Evolutionary conservation across 1,139 yeast genomes (phyloP).

Genomic region (Taphrina betulina): DNA sequence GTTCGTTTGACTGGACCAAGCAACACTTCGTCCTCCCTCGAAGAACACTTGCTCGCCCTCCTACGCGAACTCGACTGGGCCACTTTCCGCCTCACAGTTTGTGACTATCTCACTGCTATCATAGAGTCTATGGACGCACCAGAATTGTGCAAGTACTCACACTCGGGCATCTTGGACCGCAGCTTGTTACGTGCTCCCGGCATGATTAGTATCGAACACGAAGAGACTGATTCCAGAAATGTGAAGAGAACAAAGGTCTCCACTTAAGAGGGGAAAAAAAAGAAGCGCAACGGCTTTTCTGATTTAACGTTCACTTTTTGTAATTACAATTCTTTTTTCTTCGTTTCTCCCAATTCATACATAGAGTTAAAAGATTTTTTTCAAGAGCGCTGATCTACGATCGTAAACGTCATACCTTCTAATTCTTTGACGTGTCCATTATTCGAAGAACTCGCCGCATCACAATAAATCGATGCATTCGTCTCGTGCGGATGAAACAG

Average conservation of each 20-base stretch:
- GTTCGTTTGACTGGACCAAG: too few relatives aligned
- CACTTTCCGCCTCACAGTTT: neutral
- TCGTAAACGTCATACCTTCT: conserved; percentile 8
- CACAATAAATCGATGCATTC: conserved; percentile 3
- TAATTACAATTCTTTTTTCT: too few relatives aligned
- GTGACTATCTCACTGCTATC: neutral
- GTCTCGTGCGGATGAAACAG: conserved; percentile 57
- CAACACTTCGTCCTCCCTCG: too few relatives aligned
- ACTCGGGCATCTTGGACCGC: neutral
- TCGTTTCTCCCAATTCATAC: too few relatives aligned
- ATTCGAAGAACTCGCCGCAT: neutral
- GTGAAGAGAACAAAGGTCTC: too few relatives aligned
- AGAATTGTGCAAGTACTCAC: neutral
- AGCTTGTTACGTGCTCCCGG: conserved; percentile 17
- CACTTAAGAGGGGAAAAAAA: too few relatives aligned
- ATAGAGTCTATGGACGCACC: conserved; percentile 7
- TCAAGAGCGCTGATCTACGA: conserved; percentile 16
- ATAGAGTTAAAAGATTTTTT: too few relatives aligned
- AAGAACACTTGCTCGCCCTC: neutral
- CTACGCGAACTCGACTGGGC: neutral
- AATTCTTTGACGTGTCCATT: conserved; percentile 22
- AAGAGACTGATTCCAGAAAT: neutral
- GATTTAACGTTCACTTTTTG: too few relatives aligned
- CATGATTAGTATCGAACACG: conserved; percentile 19
- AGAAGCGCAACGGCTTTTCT: too few relatives aligned